Conservation (phyloP, 2,329 filamentous ascomycete species). For the Pseudocercospora ulei region DNA sequence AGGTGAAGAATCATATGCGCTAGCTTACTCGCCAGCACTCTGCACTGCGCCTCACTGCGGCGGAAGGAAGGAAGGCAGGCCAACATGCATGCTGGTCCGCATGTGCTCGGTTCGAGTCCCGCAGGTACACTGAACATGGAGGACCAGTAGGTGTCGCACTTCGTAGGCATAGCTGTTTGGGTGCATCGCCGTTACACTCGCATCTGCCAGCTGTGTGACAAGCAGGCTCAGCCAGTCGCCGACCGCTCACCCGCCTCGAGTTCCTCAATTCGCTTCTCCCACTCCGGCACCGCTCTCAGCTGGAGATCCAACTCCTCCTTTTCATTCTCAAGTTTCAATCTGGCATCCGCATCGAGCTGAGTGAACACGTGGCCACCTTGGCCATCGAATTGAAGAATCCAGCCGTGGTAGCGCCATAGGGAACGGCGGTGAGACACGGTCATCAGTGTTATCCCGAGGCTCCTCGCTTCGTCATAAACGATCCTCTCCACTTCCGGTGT, state of each 20-base stretch:
- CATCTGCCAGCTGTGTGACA: background rate
- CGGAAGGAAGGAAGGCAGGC: background rate
- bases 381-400: slow-evolving; percentile 93
- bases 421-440: slow-evolving; percentile 86
- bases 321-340: slow-evolving; percentile 84
- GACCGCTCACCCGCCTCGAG: slow-evolving; percentile 39
- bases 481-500: slow-evolving; percentile 87
- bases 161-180: too few species aligned
- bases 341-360: slow-evolving; percentile 72
- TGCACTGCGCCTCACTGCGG: background rate
- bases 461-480: slow-evolving; percentile 96
- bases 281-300: slow-evolving; percentile 73
- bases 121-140: slow-evolving; percentile 4
- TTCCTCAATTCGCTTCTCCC: slow-evolving; percentile 76
- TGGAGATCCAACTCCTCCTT: slow-evolving; percentile 85
- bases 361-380: slow-evolving; percentile 89
- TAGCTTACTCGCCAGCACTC: too few species aligned
- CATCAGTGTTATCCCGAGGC: slow-evolving; percentile 86
- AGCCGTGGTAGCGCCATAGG: slow-evolving; percentile 91
- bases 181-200: background rate
- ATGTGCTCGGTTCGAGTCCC: background rate
- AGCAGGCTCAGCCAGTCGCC: too few species aligned
- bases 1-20: too few species aligned
- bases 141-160: background rate
- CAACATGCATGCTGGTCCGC: slow-evolving; percentile 1